phyloP scores from a whole-genome alignment of 495 filamentous ascomycete genomes.

The Podospora anserina region DNA sequence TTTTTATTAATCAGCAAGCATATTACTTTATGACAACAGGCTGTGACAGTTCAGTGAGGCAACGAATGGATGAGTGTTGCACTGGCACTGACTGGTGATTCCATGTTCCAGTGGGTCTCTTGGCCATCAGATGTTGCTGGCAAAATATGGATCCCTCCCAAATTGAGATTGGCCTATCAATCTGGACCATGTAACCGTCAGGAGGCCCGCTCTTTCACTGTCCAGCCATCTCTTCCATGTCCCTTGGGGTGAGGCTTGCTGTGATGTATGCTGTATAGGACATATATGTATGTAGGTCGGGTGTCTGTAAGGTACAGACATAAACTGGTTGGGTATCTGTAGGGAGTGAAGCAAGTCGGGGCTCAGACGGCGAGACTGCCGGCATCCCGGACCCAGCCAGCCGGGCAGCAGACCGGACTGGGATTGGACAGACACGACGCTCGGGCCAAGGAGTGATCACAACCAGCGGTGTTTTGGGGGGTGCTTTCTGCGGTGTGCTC shows the following conservation, averaged over 20 bases:
- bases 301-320: neutral
- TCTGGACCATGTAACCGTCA: neutral
- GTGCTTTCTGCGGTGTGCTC: neutral
- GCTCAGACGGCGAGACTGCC: neutral
- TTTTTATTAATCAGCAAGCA: neutral
- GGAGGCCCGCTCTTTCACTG: neutral
- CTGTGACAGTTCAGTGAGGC: neutral
- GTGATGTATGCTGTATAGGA: neutral
- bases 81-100: neutral
- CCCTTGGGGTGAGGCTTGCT: neutral
- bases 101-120: slow-evolving; percentile 1
- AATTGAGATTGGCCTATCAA: slow-evolving; percentile 21
- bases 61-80: neutral
- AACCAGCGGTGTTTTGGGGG: neutral
- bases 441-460: slow-evolving; percentile 13
- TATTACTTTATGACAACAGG: neutral
- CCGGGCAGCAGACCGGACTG: neutral
- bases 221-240: neutral
- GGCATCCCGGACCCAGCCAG: neutral
- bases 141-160: neutral
- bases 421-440: neutral
- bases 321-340: neutral
- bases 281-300: neutral
- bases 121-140: slow-evolving; percentile 4
- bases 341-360: neutral